Evolutionary conservation across 2,329 filamentous ascomycete genomes (phyloP), one percentile per base, ranked within the genome.

Genomic region (Neonectria neomacrospora): DNA sequence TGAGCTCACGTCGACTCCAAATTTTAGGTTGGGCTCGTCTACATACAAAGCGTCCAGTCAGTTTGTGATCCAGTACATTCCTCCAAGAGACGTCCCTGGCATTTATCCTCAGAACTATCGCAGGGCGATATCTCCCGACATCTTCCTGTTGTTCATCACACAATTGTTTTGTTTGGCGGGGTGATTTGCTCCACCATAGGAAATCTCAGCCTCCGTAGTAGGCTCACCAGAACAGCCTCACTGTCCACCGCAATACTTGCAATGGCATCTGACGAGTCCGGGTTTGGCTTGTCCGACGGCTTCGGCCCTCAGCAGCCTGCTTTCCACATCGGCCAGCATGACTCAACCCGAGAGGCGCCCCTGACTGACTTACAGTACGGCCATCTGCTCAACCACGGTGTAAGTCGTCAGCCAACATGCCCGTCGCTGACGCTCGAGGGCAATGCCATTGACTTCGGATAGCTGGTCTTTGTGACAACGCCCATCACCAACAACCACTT

Each of bases 381-480:
- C 55, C 85, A 91, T 73, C 84, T 92, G 11, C 84, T 93, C 67
- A 90, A 91, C 73, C 81, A 86, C 66, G 89, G 89, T 80, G 90
- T 91, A 85, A 81, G 88, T 82, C 66, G 58, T 54, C 59, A 57
- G 54, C 56, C 50, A 63, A 54, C 53, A 41, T 48, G 23, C 44
- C 41, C 58, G 58, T 61, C 44, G 48, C 32, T 39, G 45, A 50
- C 54, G 32, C 45, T 47, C 16, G 22, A 55, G 50, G 56, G 37
- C 39, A 53, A 51, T 51, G 39, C 57, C 51, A 66, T 67, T 73
- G 63, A 74, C 71, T 64, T 28, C 53, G 22, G 54, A 65, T 58
- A 94, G 91, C 93, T 95, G 81, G 88, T 90, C 74, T 92, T 94
- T 81, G 85, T 92, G 67, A 94, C 92, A 5, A 89, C 88, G 18